Conservation (phyloP, 2,329 filamentous ascomycete genomes). For the Simplicillium aogashimaense region DNA sequence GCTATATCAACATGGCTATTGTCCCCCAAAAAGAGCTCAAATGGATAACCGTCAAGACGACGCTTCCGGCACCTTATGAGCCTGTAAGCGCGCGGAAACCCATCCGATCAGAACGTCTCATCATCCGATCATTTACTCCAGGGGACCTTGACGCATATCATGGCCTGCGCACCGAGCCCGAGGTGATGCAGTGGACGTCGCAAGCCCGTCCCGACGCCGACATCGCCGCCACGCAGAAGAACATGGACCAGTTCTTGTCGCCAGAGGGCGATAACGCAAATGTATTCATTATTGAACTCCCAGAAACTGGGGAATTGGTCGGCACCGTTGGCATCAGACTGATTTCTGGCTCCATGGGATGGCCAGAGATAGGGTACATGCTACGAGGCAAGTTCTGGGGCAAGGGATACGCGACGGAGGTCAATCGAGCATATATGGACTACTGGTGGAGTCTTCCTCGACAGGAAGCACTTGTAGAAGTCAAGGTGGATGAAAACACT, state of each 20-base stretch:
- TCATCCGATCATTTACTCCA: constrained; percentile 38
- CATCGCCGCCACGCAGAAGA: constrained; percentile 29
- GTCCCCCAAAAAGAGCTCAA: constrained; percentile 11
- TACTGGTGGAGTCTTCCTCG: not conserved
- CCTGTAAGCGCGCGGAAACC: constrained; percentile 24
- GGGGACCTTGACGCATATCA: constrained; percentile 41
- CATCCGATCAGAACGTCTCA: constrained; percentile 41
- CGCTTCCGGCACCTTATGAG: constrained; percentile 34
- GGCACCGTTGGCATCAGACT: not conserved
- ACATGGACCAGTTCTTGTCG: constrained; percentile 30
- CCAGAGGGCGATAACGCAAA: constrained; percentile 40
- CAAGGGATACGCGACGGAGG: not conserved
- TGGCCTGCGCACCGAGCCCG: constrained; percentile 43
- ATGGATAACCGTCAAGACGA: constrained; percentile 35
- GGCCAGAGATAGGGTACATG: not conserved
- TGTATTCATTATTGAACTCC: constrained; percentile 41
- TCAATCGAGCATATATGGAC: not conserved
- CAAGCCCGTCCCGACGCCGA: constrained; percentile 30
- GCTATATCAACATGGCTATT: constrained; percentile 7
- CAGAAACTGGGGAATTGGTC: not conserved
- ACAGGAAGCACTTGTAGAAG: not conserved
- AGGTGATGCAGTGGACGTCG: constrained; percentile 52
- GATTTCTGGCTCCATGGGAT: not conserved
- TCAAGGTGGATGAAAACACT: not conserved
- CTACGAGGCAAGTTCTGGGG: not conserved